phyloP scores from a whole-genome alignment of 108 stramenopile species.

The Skeletonema costatum region DNA sequence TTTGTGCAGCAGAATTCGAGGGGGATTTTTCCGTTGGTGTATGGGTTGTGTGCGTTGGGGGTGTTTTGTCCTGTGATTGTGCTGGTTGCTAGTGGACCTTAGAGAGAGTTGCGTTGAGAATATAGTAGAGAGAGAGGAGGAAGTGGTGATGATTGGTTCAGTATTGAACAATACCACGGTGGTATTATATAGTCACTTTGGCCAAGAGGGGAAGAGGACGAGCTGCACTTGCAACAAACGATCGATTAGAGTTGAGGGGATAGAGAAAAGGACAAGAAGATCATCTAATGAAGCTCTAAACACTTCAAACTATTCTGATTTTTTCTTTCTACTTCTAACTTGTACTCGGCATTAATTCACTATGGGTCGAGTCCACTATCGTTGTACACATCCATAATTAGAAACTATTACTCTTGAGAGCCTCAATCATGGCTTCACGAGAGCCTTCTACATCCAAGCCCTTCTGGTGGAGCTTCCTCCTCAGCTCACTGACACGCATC shows the following conservation, averaged over 20 bases:
- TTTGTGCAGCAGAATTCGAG: constrained; percentile 72
- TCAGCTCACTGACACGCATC: too few species aligned
- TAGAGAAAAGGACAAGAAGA: too few species aligned
- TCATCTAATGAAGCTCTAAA: too few species aligned
- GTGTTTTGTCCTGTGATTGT: constrained; percentile 66
- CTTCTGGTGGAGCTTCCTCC: too few species aligned
- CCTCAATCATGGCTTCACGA: background rate
- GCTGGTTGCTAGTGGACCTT: constrained; percentile 69
- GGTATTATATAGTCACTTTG: too few species aligned
- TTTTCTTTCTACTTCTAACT: background rate
- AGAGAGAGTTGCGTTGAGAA: background rate
- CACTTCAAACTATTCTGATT: background rate
- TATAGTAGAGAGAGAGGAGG: background rate
- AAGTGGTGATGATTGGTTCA: background rate
- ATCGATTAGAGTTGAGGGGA: background rate
- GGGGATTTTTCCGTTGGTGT: constrained; percentile 64
- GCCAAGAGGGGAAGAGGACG: too few species aligned
- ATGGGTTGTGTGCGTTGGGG: constrained; percentile 63
- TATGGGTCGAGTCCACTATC: too few species aligned
- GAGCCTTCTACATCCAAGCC: background rate
- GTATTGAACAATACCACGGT: too few species aligned
- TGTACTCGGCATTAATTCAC: too few species aligned
- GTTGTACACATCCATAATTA: too few species aligned
- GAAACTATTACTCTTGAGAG: background rate
- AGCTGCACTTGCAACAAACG: too few species aligned